Conservation (phyloP, 1,139 yeast genomes). For the Pichia sp. region DNA sequence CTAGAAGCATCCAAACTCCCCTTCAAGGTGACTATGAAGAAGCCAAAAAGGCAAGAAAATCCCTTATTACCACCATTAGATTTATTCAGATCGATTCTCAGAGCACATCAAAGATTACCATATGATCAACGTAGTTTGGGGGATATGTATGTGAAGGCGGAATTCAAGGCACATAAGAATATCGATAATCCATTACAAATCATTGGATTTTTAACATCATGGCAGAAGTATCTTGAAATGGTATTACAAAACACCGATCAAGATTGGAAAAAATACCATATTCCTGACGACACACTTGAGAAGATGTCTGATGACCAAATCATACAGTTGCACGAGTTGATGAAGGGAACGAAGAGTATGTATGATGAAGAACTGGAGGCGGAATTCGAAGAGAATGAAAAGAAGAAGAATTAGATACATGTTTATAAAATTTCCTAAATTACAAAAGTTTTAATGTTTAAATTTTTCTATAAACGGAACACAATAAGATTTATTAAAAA, state of each 20-base stretch:
- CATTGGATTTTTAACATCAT: slow-evolving; percentile 87
- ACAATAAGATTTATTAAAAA: too few relatives aligned
- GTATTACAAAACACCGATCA: slow-evolving; percentile 57
- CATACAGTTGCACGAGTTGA: slow-evolving; percentile 74
- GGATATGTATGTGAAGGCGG: slow-evolving; percentile 85
- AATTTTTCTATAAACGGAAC: too few relatives aligned
- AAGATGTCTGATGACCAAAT: slow-evolving; percentile 92
- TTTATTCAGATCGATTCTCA: slow-evolving; percentile 70
- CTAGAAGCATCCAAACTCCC: slow-evolving; percentile 22
- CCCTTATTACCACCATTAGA: slow-evolving; percentile 81
- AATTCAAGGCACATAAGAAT: slow-evolving; percentile 80
- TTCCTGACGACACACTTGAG: slow-evolving; percentile 65
- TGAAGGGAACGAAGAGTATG: slow-evolving; percentile 53
- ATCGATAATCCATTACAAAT: slow-evolving; percentile 91
- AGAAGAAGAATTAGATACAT: background rate
- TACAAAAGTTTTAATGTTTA: background rate
- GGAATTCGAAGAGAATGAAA: background rate
- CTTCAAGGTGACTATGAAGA: slow-evolving; percentile 50
- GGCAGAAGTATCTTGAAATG: slow-evolving; percentile 86
- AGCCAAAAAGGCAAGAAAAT: slow-evolving; percentile 44
- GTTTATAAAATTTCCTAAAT: background rate
- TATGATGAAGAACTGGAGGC: slow-evolving; percentile 18
- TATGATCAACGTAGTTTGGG: slow-evolving; percentile 74
- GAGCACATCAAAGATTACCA: slow-evolving; percentile 76
- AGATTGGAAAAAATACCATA: slow-evolving; percentile 64